phyloP scores from a whole-genome alignment of 805 yeast species.

The Lachancea dasiensis region DNA sequence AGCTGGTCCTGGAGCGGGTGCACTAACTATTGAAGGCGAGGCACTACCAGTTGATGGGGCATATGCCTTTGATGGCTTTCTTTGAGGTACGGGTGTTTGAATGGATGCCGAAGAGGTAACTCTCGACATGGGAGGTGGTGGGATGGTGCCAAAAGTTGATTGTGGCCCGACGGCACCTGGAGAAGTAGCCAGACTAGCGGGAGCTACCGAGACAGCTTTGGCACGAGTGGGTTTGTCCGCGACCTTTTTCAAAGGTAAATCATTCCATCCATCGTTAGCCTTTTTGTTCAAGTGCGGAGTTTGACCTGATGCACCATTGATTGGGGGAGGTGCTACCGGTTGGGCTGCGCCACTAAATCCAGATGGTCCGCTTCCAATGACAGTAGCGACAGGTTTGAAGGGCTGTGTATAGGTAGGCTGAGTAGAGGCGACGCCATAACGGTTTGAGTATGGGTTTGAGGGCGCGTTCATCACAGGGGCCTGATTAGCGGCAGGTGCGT shows the following conservation, averaged over 20 bases:
- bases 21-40: conserved; percentile 31
- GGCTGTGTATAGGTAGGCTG: conserved; percentile 14
- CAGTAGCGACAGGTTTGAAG: conserved; percentile 23
- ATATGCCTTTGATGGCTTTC: conserved; percentile 11
- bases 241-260: conserved; percentile 27
- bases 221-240: conserved; percentile 31
- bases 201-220: conserved; percentile 35
- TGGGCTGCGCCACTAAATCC: conserved; percentile 22
- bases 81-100: conserved; percentile 22
- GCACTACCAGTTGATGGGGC: conserved; percentile 19
- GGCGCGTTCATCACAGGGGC: conserved; percentile 18
- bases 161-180: conserved; percentile 10
- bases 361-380: conserved; percentile 17
- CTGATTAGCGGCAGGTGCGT: conserved; percentile 19
- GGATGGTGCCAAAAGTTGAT: conserved; percentile 10
- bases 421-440: conserved; percentile 1
- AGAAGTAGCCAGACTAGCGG: conserved; percentile 14
- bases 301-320: conserved; percentile 31
- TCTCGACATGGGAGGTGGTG: conserved; percentile 30
- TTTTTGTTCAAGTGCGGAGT: conserved; percentile 32
- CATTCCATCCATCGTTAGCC: conserved; percentile 36
- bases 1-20: conserved; percentile 29
- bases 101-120: conserved; percentile 19
- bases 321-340: conserved; percentile 28
- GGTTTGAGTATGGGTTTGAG: conserved; percentile 26